Percentiles rank a stretch among this genome's conserved stretches.
phyloP scores from a whole-genome alignment of 2,329 filamentous ascomycete genomes.

The Fusarium phyllophilum region DNA sequence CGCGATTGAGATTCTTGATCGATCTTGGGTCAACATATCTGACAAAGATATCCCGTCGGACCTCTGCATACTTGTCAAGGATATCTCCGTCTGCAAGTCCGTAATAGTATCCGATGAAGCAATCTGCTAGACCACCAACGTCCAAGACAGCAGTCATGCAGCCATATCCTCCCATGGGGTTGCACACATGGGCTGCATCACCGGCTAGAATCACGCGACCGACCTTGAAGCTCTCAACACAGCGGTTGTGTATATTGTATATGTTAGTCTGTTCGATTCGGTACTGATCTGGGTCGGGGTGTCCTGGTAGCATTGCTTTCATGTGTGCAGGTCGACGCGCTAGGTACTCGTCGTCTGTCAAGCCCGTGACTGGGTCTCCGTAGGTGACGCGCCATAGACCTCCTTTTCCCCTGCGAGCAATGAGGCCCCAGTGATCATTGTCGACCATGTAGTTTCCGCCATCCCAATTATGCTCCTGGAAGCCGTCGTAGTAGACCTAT shows the following conservation, averaged over 20 bases:
- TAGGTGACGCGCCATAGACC: slow-evolving; percentile 7
- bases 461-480: background rate
- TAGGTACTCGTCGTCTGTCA: slow-evolving; percentile 2
- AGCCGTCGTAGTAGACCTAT: slow-evolving; percentile 7
- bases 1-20: slow-evolving; percentile 5
- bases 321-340: background rate
- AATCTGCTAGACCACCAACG: background rate
- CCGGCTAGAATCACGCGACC: background rate
- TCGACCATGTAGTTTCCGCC: slow-evolving; percentile 4
- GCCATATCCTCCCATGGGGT: slow-evolving; percentile 8
- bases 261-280: background rate
- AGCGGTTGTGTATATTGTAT: slow-evolving; percentile 12
- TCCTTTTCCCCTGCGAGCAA: background rate
- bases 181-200: slow-evolving; percentile 2
- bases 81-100: background rate
- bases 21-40: slow-evolving; percentile 2
- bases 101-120: background rate
- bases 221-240: background rate
- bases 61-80: background rate
- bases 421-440: slow-evolving; percentile 2
- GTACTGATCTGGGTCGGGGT: background rate
- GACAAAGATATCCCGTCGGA: background rate
- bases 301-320: slow-evolving; percentile 3
- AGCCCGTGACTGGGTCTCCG: background rate
- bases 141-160: slow-evolving; percentile 6